Evolutionary conservation across 2,329 filamentous ascomycete genomes (phyloP).

Genomic region (Penicillium sp.): DNA sequence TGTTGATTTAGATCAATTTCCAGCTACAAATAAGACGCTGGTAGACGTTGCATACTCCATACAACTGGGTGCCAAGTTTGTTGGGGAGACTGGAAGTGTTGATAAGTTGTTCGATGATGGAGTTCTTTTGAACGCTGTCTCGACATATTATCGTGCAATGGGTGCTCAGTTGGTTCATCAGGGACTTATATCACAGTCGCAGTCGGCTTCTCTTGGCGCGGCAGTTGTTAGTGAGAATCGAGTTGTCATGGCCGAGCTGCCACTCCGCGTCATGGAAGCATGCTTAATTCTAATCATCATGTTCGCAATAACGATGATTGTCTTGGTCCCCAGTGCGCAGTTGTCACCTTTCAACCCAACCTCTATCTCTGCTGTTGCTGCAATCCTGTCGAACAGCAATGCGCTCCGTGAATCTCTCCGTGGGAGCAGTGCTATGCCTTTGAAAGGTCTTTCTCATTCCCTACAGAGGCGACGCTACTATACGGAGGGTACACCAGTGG

Average conservation of each 20-base stretch:
- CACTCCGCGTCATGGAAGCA: conserved; percentile 8
- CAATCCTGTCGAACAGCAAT: conserved; percentile 6
- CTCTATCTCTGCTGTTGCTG: conserved; percentile 3
- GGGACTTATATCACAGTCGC: not conserved
- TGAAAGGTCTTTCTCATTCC: not conserved
- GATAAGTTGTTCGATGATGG: not conserved
- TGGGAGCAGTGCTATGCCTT: not conserved
- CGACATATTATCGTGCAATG: conserved; percentile 6
- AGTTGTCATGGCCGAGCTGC: conserved; percentile 4
- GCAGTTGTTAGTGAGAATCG: conserved; percentile 1
- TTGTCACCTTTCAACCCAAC: conserved; percentile 6
- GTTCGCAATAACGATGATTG: not conserved
- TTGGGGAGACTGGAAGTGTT: not conserved
- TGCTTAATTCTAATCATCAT: not conserved
- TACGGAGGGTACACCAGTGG: not conserved
- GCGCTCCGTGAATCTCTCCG: conserved; percentile 2
- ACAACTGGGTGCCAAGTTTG: conserved; percentile 2
- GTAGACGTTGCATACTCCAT: not conserved
- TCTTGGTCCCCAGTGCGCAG: not conserved
- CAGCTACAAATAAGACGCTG: not conserved
- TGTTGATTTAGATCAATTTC: not conserved
- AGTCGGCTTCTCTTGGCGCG: not conserved
- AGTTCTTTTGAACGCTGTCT: not conserved
- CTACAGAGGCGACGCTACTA: not conserved
- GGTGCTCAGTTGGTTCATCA: conserved; percentile 7